phyloP scores from a whole-genome alignment of 176 grass and related monocot genomes.

The Sorghum bicolor region Sorghum_bicolor_NCBIv3 NC_012870.2:14563001-14563500 shows the following conservation, averaged over 20 bases:
- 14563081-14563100: constrained; percentile 74
- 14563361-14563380: constrained; percentile 4
- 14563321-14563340: background rate
- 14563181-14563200: background rate
- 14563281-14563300: constrained; percentile 54
- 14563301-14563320: constrained; percentile 32
- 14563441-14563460: background rate
- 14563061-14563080: constrained; percentile 52
- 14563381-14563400: background rate
- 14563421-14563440: background rate
- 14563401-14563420: background rate
- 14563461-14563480: background rate
- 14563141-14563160: background rate
- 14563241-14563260: constrained; percentile 82
- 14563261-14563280: constrained; percentile 70
- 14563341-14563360: background rate
- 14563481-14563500: background rate
- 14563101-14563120: constrained; percentile 78
- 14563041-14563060: constrained; percentile 1
- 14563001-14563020: background rate
- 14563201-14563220: background rate
- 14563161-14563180: constrained; percentile 5
- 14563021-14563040: background rate
- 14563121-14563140: constrained; percentile 90
- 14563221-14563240: constrained; percentile 74